These are phyloP conservation scores for Acephala macrosclerotiorum DNA, from an alignment of 2,329 filamentous ascomycete genomes.

Conservation along the genomic window DNA sequence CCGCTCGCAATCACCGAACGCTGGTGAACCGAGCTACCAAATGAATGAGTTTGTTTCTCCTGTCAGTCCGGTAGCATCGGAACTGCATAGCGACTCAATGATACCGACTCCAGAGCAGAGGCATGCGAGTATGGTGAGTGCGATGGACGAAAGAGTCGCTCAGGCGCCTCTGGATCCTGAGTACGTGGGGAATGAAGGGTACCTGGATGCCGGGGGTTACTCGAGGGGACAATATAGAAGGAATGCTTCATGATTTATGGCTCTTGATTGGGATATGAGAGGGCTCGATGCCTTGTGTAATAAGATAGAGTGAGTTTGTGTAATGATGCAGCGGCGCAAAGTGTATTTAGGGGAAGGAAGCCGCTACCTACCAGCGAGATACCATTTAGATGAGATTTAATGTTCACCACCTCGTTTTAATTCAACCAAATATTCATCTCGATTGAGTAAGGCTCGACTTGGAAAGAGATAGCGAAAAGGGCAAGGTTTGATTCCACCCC, in stretches of 20 bases:
- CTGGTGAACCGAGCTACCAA: neutral
- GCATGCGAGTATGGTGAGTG: neutral
- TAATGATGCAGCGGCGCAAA: too few relatives aligned
- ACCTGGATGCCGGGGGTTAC: neutral
- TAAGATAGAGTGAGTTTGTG: too few relatives aligned
- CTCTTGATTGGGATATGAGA: neutral
- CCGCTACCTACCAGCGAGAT: too few relatives aligned
- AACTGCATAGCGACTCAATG: neutral
- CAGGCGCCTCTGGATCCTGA: neutral
- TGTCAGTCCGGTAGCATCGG: neutral
- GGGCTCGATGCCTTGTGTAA: too few relatives aligned
- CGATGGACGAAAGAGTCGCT: neutral
- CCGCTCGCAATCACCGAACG: neutral
- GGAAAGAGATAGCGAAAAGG: too few relatives aligned
- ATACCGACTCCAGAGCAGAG: neutral
- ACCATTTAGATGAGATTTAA: too few relatives aligned
- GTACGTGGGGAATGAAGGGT: neutral
- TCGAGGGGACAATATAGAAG: neutral
- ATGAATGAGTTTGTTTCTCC: neutral
- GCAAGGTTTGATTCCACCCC: too few relatives aligned
- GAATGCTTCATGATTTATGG: too few relatives aligned
- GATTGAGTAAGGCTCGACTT: too few relatives aligned
- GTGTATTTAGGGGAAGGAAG: too few relatives aligned
- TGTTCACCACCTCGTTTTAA: too few relatives aligned
- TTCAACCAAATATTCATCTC: too few relatives aligned